Evolutionary conservation across 805 yeast species (phyloP).

Genomic region (Sungouiella blattae): DNA sequence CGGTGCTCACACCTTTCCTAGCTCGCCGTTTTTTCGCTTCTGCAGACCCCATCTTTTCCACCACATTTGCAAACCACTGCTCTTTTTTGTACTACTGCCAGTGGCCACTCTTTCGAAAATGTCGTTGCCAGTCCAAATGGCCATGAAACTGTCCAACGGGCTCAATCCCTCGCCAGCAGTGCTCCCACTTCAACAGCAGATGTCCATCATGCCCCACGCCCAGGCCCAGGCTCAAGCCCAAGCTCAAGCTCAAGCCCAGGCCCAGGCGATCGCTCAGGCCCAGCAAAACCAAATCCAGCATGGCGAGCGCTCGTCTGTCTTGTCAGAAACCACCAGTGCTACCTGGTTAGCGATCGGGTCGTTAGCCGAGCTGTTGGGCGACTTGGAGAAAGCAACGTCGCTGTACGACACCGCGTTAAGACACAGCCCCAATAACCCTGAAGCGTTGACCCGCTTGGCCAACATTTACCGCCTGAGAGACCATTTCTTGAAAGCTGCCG

Average conservation of each 20-base stretch:
- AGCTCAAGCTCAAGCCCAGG: constrained; percentile 9
- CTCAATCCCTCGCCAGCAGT: constrained; percentile 10
- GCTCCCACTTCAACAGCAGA: constrained; percentile 15
- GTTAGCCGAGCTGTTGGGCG: constrained; percentile 84
- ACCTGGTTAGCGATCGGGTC: constrained; percentile 90
- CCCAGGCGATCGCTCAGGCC: constrained; percentile 5
- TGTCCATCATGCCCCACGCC: constrained; percentile 18
- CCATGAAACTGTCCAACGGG: constrained; percentile 15
- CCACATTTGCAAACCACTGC: not conserved
- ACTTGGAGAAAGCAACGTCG: constrained; percentile 81
- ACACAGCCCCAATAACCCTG: constrained; percentile 81
- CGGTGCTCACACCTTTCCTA: constrained; percentile 1
- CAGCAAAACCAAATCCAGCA: constrained; percentile 6
- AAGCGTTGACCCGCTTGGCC: constrained; percentile 81
- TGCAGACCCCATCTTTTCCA: not conserved
- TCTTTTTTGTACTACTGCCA: not conserved
- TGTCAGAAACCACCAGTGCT: constrained; percentile 59
- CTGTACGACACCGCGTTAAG: constrained; percentile 86
- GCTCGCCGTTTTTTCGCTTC: constrained; percentile 1
- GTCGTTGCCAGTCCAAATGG: constrained; percentile 20
- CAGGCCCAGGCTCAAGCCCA: constrained; percentile 12
- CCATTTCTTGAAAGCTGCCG: constrained; percentile 91
- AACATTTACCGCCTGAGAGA: constrained; percentile 85
- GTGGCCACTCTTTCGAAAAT: constrained; percentile 2
- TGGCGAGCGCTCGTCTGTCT: constrained; percentile 13